Evolutionary conservation across 2,329 filamentous ascomycete species (phyloP), one percentile per base, ranked within the genome.

Genomic region (Emmonsiellopsis sp.): DNA sequence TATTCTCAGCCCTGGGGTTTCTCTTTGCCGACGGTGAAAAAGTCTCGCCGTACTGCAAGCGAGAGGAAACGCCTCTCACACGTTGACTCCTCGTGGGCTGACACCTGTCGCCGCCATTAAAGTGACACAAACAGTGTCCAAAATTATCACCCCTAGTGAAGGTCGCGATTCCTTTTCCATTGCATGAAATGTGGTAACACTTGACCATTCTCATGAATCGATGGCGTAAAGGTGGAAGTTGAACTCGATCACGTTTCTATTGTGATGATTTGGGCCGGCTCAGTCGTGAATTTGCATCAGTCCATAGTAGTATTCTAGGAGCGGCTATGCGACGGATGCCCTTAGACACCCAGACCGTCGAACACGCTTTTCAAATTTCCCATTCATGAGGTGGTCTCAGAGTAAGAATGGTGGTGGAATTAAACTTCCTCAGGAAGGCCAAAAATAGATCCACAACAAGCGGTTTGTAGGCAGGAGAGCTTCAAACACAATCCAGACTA

Each of bases 141-240:
- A 6, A 14, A 10, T 39, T 27, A 17, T 11, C 10, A 6, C 7
- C 47, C 36, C 36, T 49, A 14, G 11, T 40, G 47, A 42, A 32
- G 10, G 47, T 40, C 40, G 34, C 13, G 10, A 10, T 36, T 21
- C 47, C 36, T 42, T 40, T 49, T 7, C 10, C 5, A 39, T 32
- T 8, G 32, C 34, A 49, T 49, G 47, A 32, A 27, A 49, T 40
- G 47, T 39, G 47, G 17, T 49, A 32, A 49, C 36, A 49, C 47
- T 49, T 49, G 47, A 33, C 47, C 47, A 49, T 40, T 49, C 47
- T 13, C 13, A 40, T 31, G 36, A 49, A 33, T 32, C 47, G 47
- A 49, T 40, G 47, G 47, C 36, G 36, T 49, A 31, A 49, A 49
- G 21, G 47, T 49, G 21, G 21, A 27, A 27, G 21, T 27, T 27